Evolutionary conservation across 176 grass and related monocot species (phyloP), one percentile per base, ranked within the genome.

Genomic region (Lolium multiflorum): DNA sequence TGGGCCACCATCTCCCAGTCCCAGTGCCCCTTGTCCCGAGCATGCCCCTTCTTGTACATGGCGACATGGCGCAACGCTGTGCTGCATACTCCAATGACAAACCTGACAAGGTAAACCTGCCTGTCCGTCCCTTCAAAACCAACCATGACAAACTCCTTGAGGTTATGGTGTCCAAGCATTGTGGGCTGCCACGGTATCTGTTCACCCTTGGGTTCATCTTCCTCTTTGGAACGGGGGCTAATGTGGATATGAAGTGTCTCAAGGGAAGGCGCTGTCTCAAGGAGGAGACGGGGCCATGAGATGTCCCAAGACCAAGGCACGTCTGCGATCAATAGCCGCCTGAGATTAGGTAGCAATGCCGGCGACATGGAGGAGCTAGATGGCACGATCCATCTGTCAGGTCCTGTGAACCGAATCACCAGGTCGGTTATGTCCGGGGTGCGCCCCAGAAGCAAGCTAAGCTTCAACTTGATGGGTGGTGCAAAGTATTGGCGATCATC

Each of bases 221-320:
- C 14, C 47, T 75, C 3, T 74, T 28, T 15, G 13, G 21, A 26
- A 16, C 13, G 13, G 1, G 47, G 72, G 13, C 22, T 48, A 5
- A 75, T 28, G 22, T 75, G 72, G 47, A 75, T 50, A 75, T 75
- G 72, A 49, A 75, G 72, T 14, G 72, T 31, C 47, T 75, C 47
- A 7, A 75, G 72, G 7, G 72, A 75, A 52, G 72, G 72, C 72
- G 24, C 72, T 47, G 14, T 52, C 22, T 75, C 47, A 31, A 75
- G 47, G 72, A 75, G 47, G 72, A 75, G 72, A 10, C 72, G 72
- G 7, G 72, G 72, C 72, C 72, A 75, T 16, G 72, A 52, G 72
- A 52, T 24, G 7, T 75, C 72, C 72, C 22, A 75, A 21, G 46
- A 75, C 72, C 72, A 49, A 75, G 72, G 72, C 72, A 75, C 24